Conservation (phyloP, 345 rosid species). For the Bruguiera sexangula region DNA sequence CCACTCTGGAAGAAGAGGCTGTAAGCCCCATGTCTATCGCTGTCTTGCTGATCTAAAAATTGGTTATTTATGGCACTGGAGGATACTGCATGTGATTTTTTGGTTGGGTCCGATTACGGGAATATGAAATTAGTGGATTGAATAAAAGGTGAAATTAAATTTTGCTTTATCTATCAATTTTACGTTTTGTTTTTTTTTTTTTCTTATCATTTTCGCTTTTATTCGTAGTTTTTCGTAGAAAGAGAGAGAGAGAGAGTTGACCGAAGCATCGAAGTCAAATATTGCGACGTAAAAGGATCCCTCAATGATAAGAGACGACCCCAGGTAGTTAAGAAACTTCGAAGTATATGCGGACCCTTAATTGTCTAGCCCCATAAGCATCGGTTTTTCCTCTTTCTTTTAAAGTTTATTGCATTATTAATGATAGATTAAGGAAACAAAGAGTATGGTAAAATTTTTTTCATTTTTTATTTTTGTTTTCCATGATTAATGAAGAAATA, state of each 20-base stretch:
- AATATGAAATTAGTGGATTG: too few relatives aligned
- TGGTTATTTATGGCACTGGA: background rate
- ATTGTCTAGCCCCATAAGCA: background rate
- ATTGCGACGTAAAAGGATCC: slow-evolving; percentile 42
- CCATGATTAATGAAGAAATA: too few relatives aligned
- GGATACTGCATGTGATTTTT: background rate
- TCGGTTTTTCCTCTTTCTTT: background rate
- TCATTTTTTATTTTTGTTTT: too few relatives aligned
- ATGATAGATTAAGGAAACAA: too few relatives aligned
- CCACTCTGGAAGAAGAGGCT: slow-evolving; percentile 35
- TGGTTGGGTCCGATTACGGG: background rate
- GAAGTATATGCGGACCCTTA: slow-evolving; percentile 6
- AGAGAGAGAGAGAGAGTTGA: slow-evolving; percentile 37
- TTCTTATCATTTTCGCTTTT: too few relatives aligned
- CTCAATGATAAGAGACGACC: slow-evolving; percentile 44
- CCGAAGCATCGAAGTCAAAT: slow-evolving; percentile 26
- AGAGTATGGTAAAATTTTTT: too few relatives aligned
- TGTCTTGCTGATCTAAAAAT: slow-evolving; percentile 5
- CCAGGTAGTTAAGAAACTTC: slow-evolving; percentile 34
- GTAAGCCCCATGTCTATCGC: slow-evolving; percentile 9
- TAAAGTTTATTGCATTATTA: background rate
- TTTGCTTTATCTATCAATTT: too few relatives aligned
- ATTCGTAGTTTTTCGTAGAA: background rate
- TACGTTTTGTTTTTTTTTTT: too few relatives aligned
- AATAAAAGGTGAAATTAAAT: too few relatives aligned